phyloP scores from a whole-genome alignment of 148 eudicot genomes.

The Polygonum aviculare region DNA sequence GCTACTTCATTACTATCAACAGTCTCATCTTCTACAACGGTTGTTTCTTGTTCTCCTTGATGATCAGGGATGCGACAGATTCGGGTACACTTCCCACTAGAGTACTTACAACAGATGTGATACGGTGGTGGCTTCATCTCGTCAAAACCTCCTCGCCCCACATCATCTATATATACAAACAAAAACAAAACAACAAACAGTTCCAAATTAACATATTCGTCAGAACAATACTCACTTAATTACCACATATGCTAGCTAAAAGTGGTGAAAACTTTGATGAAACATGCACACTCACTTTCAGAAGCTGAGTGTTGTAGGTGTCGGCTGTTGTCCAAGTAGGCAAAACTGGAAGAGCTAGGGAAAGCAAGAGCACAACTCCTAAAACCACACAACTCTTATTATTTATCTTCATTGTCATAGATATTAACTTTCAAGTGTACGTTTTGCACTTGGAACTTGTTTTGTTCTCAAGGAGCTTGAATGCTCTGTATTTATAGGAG shows the following conservation, averaged over 20 bases:
- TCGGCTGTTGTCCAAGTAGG: neutral
- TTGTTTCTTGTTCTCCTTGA: neutral
- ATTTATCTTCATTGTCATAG: neutral
- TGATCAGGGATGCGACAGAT: too few species aligned
- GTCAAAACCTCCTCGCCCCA: neutral
- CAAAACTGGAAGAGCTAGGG: neutral
- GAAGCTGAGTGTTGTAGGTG: neutral
- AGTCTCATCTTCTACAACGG: neutral
- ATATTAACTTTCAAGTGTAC: too few species aligned
- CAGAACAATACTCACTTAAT: neutral
- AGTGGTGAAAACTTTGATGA: too few species aligned
- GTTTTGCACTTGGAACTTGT: neutral
- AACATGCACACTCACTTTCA: neutral
- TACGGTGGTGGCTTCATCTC: neutral
- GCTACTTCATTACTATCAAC: neutral
- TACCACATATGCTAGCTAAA: too few species aligned
- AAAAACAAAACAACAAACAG: too few species aligned
- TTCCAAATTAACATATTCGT: neutral
- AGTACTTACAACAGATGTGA: neutral
- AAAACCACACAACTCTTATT: neutral
- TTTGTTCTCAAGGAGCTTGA: neutral
- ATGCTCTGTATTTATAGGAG: neutral
- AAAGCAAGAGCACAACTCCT: neutral
- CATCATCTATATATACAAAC: neutral
- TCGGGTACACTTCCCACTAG: too few species aligned